phyloP scores from a whole-genome alignment of 441 rosid genomes.

The Biscutella laevigata region DNA sequence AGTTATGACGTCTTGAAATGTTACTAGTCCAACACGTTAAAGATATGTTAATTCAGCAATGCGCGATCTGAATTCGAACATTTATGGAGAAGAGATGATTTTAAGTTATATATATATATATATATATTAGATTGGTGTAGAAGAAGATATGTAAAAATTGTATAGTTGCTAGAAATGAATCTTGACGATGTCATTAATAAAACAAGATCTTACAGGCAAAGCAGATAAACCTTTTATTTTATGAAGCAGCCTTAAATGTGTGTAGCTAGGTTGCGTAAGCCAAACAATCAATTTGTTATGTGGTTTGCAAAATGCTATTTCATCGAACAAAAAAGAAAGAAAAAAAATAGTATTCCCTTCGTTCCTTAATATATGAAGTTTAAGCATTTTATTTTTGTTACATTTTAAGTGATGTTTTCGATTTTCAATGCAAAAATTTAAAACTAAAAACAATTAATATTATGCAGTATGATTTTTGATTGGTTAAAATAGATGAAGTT shows the following conservation, averaged over 20 bases:
- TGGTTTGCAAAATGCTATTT: not conserved
- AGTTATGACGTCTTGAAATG: not conserved
- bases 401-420: no score
- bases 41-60: not conserved
- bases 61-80: not conserved
- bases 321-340: not conserved
- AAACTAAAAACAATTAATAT: no score
- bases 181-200: not conserved
- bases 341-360: no score
- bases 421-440: no score
- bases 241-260: constrained; percentile 15
- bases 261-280: constrained; percentile 12
- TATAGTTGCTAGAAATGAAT: not conserved
- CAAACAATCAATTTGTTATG: constrained; percentile 9
- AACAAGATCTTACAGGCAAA: not conserved
- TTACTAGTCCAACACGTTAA: not conserved
- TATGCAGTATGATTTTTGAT: no score
- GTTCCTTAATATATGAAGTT: no score
- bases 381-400: no score
- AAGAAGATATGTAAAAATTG: not conserved
- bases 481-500: no score
- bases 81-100: not conserved
- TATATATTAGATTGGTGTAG: no score
- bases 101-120: no score
- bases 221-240: constrained; percentile 8